A percentile compares a stretch with the other conserved stretches of the same genome.
Conservation (phyloP, 2,329 filamentous ascomycete species). For the Plenodomus lindquistii region DNA sequence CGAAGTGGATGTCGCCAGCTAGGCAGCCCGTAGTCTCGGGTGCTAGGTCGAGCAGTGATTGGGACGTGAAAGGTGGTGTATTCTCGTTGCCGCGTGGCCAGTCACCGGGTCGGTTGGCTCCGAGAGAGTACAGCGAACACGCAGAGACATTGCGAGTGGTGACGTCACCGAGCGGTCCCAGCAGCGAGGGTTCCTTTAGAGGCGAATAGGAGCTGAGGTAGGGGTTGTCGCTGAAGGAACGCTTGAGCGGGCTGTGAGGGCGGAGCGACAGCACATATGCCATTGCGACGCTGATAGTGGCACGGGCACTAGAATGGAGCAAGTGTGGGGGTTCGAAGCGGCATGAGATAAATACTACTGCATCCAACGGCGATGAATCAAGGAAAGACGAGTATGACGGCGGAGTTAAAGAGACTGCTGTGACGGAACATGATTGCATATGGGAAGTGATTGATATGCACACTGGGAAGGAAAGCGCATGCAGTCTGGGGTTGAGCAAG, state of each 20-base stretch:
- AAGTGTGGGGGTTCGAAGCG: conserved; percentile 24
- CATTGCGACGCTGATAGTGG: conserved; percentile 31
- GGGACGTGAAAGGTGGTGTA: conserved; percentile 35
- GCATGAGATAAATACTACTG: conserved; percentile 46
- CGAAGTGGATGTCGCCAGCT: conserved; percentile 3
- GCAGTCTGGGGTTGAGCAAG: conserved; percentile 9
- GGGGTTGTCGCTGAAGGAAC: conserved; percentile 47
- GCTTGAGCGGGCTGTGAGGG: conserved; percentile 46
- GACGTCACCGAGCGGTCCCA: conserved; percentile 31
- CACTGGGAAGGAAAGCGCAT: conserved; percentile 27
- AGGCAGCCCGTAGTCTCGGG: conserved; percentile 19
- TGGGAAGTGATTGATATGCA: conserved; percentile 3
- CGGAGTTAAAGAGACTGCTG: conserved; percentile 8
- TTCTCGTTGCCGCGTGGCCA: conserved; percentile 39
- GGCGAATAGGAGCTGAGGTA: conserved; percentile 42
- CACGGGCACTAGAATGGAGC: conserved; percentile 25
- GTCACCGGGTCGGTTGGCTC: conserved; percentile 23
- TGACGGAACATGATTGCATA: background rate
- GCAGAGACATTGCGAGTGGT: conserved; percentile 40
- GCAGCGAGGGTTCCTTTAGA: conserved; percentile 23
- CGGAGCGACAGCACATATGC: conserved; percentile 47
- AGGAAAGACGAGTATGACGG: conserved; percentile 25
- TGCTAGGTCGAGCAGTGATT: conserved; percentile 39
- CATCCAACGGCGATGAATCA: conserved; percentile 33
- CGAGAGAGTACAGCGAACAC: conserved; percentile 40